These are phyloP conservation scores for Alternaria solani DNA, from an alignment of 2,329 filamentous ascomycete species.

Conservation along the genomic window DNA sequence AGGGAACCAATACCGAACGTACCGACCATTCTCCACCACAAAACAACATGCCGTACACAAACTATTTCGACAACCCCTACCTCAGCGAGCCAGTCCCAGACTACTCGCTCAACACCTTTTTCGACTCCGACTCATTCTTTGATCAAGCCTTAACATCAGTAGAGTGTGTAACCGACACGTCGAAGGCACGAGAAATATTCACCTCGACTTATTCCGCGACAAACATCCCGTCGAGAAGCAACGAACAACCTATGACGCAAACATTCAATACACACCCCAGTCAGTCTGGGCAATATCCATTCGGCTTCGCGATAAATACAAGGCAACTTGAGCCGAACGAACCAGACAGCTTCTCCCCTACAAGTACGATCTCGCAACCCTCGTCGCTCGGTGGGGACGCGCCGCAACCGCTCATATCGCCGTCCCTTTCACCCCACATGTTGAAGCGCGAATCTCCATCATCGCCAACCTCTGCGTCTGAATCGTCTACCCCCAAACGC, in stretches of 20 bases:
- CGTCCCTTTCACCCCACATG: conserved; percentile 36
- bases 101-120: conserved; percentile 37
- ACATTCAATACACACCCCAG: conserved; percentile 32
- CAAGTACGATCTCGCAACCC: conserved; percentile 34
- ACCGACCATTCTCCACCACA: conserved; percentile 35
- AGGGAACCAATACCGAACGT: conserved; percentile 35
- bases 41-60: conserved; percentile 16
- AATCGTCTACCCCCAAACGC: conserved; percentile 35
- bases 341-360: conserved; percentile 29
- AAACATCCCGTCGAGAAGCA: conserved; percentile 22
- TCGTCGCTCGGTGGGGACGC: conserved; percentile 47
- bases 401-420: conserved; percentile 32
- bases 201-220: conserved; percentile 27
- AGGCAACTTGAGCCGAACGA: conserved; percentile 23
- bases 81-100: conserved; percentile 32
- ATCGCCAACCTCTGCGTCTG: conserved; percentile 25
- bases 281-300: conserved; percentile 28
- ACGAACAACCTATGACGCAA: conserved; percentile 22
- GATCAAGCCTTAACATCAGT: conserved; percentile 36
- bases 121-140: conserved; percentile 39
- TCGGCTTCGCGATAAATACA: conserved; percentile 31
- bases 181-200: conserved; percentile 25
- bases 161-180: conserved; percentile 27
- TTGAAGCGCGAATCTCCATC: conserved; percentile 44
- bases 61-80: conserved; percentile 35